Evolutionary conservation across 441 rosid species (phyloP).

Genomic region (Erodium texanum): DNA sequence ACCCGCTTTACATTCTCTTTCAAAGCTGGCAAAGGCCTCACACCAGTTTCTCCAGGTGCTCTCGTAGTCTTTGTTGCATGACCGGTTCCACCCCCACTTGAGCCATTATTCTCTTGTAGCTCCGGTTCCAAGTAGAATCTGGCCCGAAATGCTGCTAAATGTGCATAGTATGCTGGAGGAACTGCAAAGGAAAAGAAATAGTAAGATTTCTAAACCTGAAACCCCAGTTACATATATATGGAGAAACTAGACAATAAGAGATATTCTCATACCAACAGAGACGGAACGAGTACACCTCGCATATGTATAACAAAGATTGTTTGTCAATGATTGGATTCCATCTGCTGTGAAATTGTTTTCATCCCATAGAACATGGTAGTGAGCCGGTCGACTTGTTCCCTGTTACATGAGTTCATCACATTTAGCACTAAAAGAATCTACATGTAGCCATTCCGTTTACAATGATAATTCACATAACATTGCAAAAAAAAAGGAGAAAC

Average conservation of each 20-base stretch:
- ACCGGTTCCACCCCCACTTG: conserved; percentile 33
- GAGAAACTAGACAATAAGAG: background rate
- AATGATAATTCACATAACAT: background rate
- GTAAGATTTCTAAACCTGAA: background rate
- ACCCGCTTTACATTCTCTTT: conserved; percentile 98
- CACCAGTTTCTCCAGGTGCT: conserved; percentile 44
- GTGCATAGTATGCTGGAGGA: conserved; percentile 98
- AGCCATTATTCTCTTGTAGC: conserved; percentile 69
- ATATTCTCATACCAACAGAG: conserved; percentile 57
- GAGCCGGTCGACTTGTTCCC: conserved; percentile 99
- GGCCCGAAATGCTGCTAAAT: conserved; percentile 93
- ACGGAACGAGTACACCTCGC: conserved; percentile 97
- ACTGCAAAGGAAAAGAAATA: conserved; percentile 36
- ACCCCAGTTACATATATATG: background rate
- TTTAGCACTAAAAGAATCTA: background rate
- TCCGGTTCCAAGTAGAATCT: conserved; percentile 95
- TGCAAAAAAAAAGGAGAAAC: background rate
- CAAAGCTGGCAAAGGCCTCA: conserved; percentile 81
- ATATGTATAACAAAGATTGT: conserved; percentile 93
- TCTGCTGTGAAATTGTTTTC: conserved; percentile 97
- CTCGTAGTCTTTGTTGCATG: conserved; percentile 28
- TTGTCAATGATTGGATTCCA: conserved; percentile 91
- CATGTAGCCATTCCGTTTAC: background rate
- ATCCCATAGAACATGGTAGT: conserved; percentile 98
- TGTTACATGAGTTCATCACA: conserved; percentile 19